A percentile compares a stretch with the other conserved stretches of the same genome.
phyloP scores from a whole-genome alignment of 805 yeast species.

The Isabelozyma rhagii region DNA sequence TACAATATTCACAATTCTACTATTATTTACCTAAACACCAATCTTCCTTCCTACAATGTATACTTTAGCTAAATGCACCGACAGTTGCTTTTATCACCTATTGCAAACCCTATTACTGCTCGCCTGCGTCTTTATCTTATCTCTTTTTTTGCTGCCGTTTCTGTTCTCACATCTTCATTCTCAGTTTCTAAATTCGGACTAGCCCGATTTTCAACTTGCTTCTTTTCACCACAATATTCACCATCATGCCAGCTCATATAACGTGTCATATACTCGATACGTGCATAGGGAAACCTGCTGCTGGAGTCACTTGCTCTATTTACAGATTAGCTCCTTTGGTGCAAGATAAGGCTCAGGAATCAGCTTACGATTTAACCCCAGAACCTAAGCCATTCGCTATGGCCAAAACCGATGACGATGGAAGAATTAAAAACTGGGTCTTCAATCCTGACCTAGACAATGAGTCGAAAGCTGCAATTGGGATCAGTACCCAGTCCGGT shows the following conservation, averaged over 20 bases:
- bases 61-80: too few relatives aligned
- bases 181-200: neutral
- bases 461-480: constrained; percentile 16
- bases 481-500: constrained; percentile 16
- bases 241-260: constrained; percentile 47
- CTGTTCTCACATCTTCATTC: neutral
- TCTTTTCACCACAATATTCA: neutral
- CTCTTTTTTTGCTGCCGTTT: neutral
- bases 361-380: constrained; percentile 21
- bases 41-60: too few relatives aligned
- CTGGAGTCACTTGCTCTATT: constrained; percentile 65
- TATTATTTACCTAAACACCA: too few relatives aligned
- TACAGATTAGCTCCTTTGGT: constrained; percentile 32
- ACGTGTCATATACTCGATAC: constrained; percentile 92
- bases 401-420: constrained; percentile 74
- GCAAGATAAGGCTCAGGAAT: constrained; percentile 18
- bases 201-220: neutral
- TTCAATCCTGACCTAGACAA: constrained; percentile 32
- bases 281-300: constrained; percentile 78
- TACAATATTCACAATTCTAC: too few relatives aligned
- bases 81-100: too few relatives aligned
- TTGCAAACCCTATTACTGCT: neutral
- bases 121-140: neutral
- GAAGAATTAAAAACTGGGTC: constrained; percentile 72
- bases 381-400: constrained; percentile 52